Conservation (phyloP, 805 yeast genomes). For the Hanseniaspora singularis region DNA sequence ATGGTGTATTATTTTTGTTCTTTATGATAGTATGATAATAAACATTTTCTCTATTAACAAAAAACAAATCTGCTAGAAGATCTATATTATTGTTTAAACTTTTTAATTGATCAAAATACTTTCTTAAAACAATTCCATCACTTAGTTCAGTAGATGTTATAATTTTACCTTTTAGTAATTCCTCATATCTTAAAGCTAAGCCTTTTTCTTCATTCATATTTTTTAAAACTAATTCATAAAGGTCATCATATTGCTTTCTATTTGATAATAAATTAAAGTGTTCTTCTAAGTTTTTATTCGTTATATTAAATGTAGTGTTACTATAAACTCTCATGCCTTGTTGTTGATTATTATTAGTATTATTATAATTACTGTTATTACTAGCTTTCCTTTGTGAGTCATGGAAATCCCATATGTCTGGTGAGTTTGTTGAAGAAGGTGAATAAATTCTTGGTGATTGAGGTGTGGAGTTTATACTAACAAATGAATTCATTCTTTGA, state of each 20-base stretch:
- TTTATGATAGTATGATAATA: not conserved
- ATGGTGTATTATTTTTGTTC: too few relatives aligned
- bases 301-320: not conserved
- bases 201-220: constrained; percentile 3
- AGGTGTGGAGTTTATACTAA: not conserved
- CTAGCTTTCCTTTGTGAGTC: not conserved
- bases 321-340: not conserved
- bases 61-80: not conserved
- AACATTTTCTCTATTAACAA: not conserved
- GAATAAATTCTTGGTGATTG: constrained; percentile 8
- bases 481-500: constrained; percentile 5
- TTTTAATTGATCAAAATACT: constrained; percentile 3
- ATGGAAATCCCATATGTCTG: constrained; percentile 14
- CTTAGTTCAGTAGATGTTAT: too few relatives aligned
- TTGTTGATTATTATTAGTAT: too few relatives aligned
- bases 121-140: too few relatives aligned
- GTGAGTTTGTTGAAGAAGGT: constrained; percentile 2
- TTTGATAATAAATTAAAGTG: not conserved
- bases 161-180: constrained; percentile 1
- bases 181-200: constrained; percentile 1
- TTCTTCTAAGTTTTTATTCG: not conserved
- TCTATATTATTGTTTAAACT: not conserved
- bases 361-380: not conserved
- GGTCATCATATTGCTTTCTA: constrained; percentile 10
- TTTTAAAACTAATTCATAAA: constrained; percentile 3